Percentiles rank a stretch among this genome's conserved stretches.
Conservation (phyloP, 345 rosid species). For the Gossypium turneri region DNA sequence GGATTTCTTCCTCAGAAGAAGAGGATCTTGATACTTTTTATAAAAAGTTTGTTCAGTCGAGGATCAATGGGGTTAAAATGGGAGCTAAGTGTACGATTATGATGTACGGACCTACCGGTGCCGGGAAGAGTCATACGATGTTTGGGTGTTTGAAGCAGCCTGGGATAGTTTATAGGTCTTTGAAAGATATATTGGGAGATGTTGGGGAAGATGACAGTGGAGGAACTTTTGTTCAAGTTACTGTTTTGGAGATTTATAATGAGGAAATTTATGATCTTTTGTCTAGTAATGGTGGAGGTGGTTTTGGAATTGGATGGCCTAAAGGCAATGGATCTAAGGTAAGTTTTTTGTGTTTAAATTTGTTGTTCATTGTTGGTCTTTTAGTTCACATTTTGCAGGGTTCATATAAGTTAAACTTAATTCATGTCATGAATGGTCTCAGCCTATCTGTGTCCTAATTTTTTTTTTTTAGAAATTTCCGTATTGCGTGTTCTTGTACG, state of each 20-base stretch:
- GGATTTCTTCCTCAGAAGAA: conserved; percentile 74
- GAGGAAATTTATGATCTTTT: conserved; percentile 94
- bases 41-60: conserved; percentile 63
- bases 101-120: conserved; percentile 99
- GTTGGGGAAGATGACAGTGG: conserved; percentile 37
- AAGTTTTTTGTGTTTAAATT: background rate
- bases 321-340: conserved; percentile 71
- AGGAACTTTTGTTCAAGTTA: conserved; percentile 71
- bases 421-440: background rate
- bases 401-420: background rate
- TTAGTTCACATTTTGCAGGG: background rate
- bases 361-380: background rate
- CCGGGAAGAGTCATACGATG: conserved; percentile 96
- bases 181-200: conserved; percentile 69
- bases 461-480: no score
- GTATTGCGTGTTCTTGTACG: no score
- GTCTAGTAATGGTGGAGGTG: conserved; percentile 54
- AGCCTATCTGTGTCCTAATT: background rate
- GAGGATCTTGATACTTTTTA: conserved; percentile 72
- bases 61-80: conserved; percentile 70
- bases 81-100: conserved; percentile 77
- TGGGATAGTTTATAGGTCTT: conserved; percentile 71
- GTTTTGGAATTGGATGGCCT: conserved; percentile 77
- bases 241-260: conserved; percentile 88
- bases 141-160: conserved; percentile 85